Evolutionary conservation across 345 rosid genomes (phyloP), one percentile per base, ranked within the genome.

Genomic region (Eucalyptus erythrocorys): DNA sequence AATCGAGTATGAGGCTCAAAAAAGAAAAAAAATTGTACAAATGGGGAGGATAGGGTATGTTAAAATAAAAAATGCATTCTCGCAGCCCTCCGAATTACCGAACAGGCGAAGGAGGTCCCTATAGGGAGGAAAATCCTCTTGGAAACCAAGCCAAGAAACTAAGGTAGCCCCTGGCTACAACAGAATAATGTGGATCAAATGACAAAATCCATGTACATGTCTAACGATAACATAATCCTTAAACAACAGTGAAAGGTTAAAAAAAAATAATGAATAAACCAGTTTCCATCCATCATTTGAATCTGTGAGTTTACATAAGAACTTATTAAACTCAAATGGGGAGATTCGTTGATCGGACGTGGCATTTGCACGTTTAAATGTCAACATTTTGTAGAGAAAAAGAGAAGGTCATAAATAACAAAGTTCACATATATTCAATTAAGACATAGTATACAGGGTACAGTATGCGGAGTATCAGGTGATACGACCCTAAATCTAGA

Each of bases 41-140:
- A 51, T 51, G 19, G 1, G 57, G 57, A 51, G 57, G 0, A 7
- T 51, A 19, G 1, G 2, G 10, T 10, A 51, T 1, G 2, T 51
- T 51, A 51, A 51, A 51, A 51, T 51, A 51, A 51, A 51, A 51
- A 51, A 51, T 19, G 2, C 57, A 19, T 51, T 51, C 4, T 51
- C 0, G 0, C 1, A 1, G 5, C 57, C 55, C 57, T 0, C 0
- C 1, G 10, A 51, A 24, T 51, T 51, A 51, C 0, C 2, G 1
- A 50, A 50, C 9, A 6, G 55, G 55, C 9, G 2, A 50, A 50
- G 55, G 55, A 50, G 55, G 22, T 50, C 55, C 55, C 55, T 50
- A 17, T 50, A 50, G 55, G 22, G 55, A 17, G 55, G 22, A 50
- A 50, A 50, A 50, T 50, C 55, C 55, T 17, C 22, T 50, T 50